These are phyloP conservation scores for Saturnispora ahearnii DNA, from an alignment of 805 yeast genomes.

Conservation along the genomic window DNA sequence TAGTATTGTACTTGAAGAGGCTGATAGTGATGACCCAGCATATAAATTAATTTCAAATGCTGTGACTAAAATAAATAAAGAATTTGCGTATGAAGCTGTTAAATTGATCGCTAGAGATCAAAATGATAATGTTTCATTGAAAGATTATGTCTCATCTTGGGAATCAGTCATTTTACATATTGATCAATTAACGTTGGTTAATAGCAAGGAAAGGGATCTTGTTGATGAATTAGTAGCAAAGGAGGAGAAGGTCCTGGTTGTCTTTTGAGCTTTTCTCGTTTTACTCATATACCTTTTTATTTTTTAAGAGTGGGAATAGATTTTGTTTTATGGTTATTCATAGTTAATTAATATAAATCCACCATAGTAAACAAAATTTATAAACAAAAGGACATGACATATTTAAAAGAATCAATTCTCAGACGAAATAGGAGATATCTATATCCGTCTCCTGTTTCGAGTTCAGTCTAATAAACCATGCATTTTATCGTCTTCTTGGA, in stretches of 20 bases:
- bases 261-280: constrained; percentile 12
- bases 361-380: too few relatives aligned
- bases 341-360: too few relatives aligned
- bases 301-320: too few relatives aligned
- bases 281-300: background rate
- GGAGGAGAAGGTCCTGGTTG: constrained; percentile 21
- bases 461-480: too few relatives aligned
- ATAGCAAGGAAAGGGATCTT: constrained; percentile 7
- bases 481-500: too few relatives aligned
- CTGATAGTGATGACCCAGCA: background rate
- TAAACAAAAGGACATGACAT: too few relatives aligned
- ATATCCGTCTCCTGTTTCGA: too few relatives aligned
- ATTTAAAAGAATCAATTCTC: too few relatives aligned
- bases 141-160: constrained; percentile 3
- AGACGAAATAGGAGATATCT: too few relatives aligned
- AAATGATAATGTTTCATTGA: constrained; percentile 1
- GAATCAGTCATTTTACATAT: constrained; percentile 7
- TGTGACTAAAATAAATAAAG: background rate
- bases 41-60: background rate
- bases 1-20: constrained; percentile 7
- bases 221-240: constrained; percentile 14
- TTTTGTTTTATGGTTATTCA: too few relatives aligned
- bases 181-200: constrained; percentile 20
- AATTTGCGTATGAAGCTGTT: constrained; percentile 2
- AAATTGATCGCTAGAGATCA: background rate